A percentile compares a stretch with the other conserved stretches of the same genome.
phyloP scores from a whole-genome alignment of 192 early-diverging fungal genomes.

The Coemansia sp. region DNA sequence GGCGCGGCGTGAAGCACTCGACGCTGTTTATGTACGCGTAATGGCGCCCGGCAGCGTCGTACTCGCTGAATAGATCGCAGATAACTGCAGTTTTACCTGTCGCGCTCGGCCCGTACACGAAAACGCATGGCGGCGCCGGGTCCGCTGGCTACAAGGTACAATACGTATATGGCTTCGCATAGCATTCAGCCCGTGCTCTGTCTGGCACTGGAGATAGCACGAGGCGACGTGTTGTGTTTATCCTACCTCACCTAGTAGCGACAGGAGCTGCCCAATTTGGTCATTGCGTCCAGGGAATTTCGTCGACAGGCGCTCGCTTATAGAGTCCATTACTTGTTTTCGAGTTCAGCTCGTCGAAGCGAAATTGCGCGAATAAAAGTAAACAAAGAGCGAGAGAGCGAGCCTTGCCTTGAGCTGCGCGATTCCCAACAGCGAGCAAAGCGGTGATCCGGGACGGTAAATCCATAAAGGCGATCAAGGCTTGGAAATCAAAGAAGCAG shows the following conservation, averaged over 20 bases:
- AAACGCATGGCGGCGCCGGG: conserved; percentile 51
- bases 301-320: conserved; percentile 64
- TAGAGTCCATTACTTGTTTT: background rate
- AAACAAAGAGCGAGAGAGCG: background rate
- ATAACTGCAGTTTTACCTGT: conserved; percentile 65
- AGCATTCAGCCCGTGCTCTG: background rate
- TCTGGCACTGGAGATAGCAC: background rate
- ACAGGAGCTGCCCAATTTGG: conserved; percentile 37
- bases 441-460: no score
- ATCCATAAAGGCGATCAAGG: no score
- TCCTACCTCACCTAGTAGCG: conserved; percentile 36
- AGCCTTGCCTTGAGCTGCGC: background rate
- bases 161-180: no score
- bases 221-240: background rate
- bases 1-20: conserved; percentile 73
- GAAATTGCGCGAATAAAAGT: background rate
- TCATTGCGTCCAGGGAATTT: conserved; percentile 38
- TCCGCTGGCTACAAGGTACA: conserved; percentile 19
- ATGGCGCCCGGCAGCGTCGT: conserved; percentile 16
- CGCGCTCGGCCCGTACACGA: conserved; percentile 60
- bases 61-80: conserved; percentile 35
- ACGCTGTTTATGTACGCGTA: conserved; percentile 71
- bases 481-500: no score
- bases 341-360: background rate
- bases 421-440: background rate